Evolutionary conservation across 768 basidiomycete genomes (phyloP).

Genomic region (Pisolithus orientalis): DNA sequence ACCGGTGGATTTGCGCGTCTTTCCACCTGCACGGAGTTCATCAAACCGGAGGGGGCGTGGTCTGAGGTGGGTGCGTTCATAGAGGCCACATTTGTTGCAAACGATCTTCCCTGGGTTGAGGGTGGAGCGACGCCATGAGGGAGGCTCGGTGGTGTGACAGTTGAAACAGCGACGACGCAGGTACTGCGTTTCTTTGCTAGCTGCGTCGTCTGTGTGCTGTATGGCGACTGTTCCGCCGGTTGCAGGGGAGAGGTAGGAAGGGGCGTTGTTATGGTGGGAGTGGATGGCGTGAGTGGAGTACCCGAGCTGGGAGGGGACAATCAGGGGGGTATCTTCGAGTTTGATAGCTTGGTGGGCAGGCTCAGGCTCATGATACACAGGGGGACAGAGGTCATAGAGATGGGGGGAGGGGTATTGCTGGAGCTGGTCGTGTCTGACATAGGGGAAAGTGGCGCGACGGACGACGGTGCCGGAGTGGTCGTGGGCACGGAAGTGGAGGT

Average conservation of each 20-base stretch:
- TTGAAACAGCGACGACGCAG: slow-evolving; percentile 85
- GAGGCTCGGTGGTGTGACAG: slow-evolving; percentile 88
- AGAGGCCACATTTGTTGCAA: slow-evolving; percentile 90
- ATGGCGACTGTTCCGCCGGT: slow-evolving; percentile 47
- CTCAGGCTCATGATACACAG: slow-evolving; percentile 34
- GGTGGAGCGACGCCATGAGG: slow-evolving; percentile 81
- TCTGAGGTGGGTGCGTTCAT: slow-evolving; percentile 83
- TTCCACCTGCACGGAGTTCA: slow-evolving; percentile 82
- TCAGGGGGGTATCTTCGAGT: slow-evolving; percentile 54
- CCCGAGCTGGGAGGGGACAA: slow-evolving; percentile 56
- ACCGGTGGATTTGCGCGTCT: slow-evolving; percentile 51
- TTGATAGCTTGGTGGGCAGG: slow-evolving; percentile 44
- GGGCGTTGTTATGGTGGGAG: slow-evolving; percentile 21
- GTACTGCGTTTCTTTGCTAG: slow-evolving; percentile 87
- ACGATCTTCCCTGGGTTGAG: slow-evolving; percentile 91
- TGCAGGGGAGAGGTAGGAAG: slow-evolving; percentile 37
- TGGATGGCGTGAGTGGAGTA: slow-evolving; percentile 25
- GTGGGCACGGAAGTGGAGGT: slow-evolving; percentile 23
- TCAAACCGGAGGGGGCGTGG: slow-evolving; percentile 82
- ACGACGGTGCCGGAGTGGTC: slow-evolving; percentile 35
- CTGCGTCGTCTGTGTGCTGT: slow-evolving; percentile 87
- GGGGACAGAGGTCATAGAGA: slow-evolving; percentile 26
- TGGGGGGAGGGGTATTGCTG: slow-evolving; percentile 34
- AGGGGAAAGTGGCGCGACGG: slow-evolving; percentile 72
- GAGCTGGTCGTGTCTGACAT: slow-evolving; percentile 66